Conservation (phyloP, 768 basidiomycete species). For the Tubosaeta sp. region DNA sequence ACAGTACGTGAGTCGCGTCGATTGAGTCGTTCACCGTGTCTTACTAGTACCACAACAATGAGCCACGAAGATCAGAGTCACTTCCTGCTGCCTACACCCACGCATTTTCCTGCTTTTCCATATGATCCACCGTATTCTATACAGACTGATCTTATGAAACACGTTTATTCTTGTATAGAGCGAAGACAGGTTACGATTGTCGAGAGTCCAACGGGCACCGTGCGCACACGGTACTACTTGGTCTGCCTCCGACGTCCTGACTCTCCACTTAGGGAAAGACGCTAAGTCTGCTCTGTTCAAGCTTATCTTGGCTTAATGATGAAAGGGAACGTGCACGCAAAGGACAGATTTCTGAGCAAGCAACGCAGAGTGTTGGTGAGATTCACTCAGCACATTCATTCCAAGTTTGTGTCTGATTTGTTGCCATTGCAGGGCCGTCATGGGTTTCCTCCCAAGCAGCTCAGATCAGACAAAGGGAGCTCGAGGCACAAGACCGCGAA, state of each 20-base stretch:
- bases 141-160: slow-evolving; percentile 83
- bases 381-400: background rate
- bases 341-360: slow-evolving; percentile 48
- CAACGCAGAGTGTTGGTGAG: slow-evolving; percentile 25
- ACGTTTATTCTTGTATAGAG: slow-evolving; percentile 79
- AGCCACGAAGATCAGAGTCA: slow-evolving; percentile 11
- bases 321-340: slow-evolving; percentile 65
- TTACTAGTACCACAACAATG: too few relatives aligned
- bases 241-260: background rate
- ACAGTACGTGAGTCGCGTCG: background rate
- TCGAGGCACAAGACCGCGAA: slow-evolving; percentile 64
- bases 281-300: slow-evolving; percentile 69
- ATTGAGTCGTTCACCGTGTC: too few relatives aligned
- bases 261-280: slow-evolving; percentile 71
- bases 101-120: slow-evolving; percentile 74
- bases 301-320: slow-evolving; percentile 71
- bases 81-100: slow-evolving; percentile 54
- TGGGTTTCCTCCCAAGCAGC: slow-evolving; percentile 77
- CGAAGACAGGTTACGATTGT: slow-evolving; percentile 71
- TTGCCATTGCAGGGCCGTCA: slow-evolving; percentile 44
- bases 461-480: slow-evolving; percentile 55
- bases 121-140: slow-evolving; percentile 80
- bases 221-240: slow-evolving; percentile 30
- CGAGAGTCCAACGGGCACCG: slow-evolving; percentile 88
- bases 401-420: slow-evolving; percentile 14